phyloP scores from a whole-genome alignment of 306 rosid species.

The Malus domestica region DNA sequence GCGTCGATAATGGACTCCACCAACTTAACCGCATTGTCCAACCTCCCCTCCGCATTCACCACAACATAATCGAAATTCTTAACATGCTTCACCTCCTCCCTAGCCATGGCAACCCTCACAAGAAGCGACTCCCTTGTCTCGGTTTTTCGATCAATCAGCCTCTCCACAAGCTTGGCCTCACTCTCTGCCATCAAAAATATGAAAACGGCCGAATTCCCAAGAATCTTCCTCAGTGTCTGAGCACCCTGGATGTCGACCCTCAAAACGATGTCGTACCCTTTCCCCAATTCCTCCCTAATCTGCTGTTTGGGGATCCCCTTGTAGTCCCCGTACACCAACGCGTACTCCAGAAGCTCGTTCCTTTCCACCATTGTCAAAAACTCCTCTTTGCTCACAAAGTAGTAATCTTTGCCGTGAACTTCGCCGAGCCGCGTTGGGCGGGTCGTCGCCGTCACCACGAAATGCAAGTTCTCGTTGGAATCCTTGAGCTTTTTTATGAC shows the following conservation, averaged over 20 bases:
- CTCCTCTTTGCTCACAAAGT: conserved; percentile 64
- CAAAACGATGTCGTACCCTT: conserved; percentile 63
- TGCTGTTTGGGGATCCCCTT: conserved; percentile 90
- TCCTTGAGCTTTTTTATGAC: conserved; percentile 50
- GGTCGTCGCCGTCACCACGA: conserved; percentile 78
- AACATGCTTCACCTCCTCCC: conserved; percentile 81
- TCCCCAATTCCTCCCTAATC: conserved; percentile 65
- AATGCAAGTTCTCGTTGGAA: conserved; percentile 50
- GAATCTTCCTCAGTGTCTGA: conserved; percentile 52
- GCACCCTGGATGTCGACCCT: conserved; percentile 97
- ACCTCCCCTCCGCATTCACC: conserved; percentile 72
- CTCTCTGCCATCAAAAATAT: conserved; percentile 74
- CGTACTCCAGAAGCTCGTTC: conserved; percentile 78
- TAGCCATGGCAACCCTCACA: conserved; percentile 73
- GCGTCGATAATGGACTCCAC: conserved; percentile 72
- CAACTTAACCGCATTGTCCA: conserved; percentile 65
- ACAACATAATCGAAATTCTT: conserved; percentile 77
- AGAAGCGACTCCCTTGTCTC: conserved; percentile 70
- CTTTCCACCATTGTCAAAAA: conserved; percentile 49
- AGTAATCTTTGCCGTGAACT: conserved; percentile 62
- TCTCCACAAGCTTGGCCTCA: conserved; percentile 71
- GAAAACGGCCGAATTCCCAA: conserved; percentile 72
- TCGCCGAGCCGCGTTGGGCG: conserved; percentile 60
- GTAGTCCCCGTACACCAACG: conserved; percentile 83
- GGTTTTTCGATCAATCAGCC: conserved; percentile 68